Evolutionary conservation across 352 stramenopile species (phyloP).

Genomic region (Phytophthora kernoviae): DNA sequence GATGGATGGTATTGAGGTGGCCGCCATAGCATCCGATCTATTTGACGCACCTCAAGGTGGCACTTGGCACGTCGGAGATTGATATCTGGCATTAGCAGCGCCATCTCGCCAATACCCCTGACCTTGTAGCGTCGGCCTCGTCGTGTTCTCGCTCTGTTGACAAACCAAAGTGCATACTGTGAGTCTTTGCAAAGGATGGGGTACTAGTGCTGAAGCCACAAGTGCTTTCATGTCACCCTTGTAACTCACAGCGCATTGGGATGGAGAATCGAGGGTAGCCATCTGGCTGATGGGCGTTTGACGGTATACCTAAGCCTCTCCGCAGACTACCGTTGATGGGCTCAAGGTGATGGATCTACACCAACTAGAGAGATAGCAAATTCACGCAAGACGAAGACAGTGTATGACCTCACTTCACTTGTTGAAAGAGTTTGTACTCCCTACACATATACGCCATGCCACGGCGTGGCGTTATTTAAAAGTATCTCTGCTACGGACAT

Average conservation of each 20-base stretch:
- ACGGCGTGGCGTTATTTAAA: constrained; percentile 34
- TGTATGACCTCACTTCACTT: constrained; percentile 18
- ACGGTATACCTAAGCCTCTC: constrained; percentile 5
- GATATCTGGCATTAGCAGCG: constrained; percentile 71
- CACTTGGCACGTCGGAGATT: constrained; percentile 66
- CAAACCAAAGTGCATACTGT: constrained; percentile 18
- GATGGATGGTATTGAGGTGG: background rate
- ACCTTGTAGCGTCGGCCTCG: background rate
- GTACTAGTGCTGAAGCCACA: constrained; percentile 12
- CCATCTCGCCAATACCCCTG: constrained; percentile 36
- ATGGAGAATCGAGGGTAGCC: constrained; percentile 1
- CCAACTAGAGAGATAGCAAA: too few species aligned
- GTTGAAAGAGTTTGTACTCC: constrained; percentile 30
- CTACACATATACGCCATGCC: constrained; percentile 44
- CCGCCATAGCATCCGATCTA: background rate
- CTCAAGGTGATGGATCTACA: background rate
- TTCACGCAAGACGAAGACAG: too few species aligned
- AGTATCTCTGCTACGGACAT: constrained; percentile 9
- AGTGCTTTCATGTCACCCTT: constrained; percentile 11
- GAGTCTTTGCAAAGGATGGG: constrained; percentile 19
- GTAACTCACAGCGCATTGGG: constrained; percentile 28
- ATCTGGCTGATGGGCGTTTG: constrained; percentile 21
- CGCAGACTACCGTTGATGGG: constrained; percentile 2
- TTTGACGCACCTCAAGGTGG: constrained; percentile 53
- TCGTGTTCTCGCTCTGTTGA: constrained; percentile 7